phyloP scores from a whole-genome alignment of 2,329 filamentous ascomycete genomes.

The Xylariales sp. region DNA sequence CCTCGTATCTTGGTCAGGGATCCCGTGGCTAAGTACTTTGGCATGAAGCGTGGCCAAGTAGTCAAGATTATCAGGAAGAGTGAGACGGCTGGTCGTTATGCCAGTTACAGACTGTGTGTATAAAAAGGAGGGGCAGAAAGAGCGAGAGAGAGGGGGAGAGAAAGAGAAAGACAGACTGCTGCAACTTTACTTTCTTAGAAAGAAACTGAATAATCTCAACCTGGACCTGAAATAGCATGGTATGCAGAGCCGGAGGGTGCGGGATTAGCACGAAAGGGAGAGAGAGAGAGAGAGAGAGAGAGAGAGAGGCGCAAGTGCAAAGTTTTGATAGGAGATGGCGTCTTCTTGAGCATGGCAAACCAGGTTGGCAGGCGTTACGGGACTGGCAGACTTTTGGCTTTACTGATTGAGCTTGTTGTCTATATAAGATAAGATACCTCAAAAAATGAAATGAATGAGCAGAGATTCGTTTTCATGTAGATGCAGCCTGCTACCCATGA shows the following conservation, averaged over 20 bases:
- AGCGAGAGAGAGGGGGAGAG: conserved; percentile 6
- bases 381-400: conserved; percentile 1
- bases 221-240: no score
- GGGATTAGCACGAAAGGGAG: no score
- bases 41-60: conserved; percentile 85
- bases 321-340: conserved; percentile 16
- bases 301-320: no score
- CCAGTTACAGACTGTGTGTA: conserved; percentile 78
- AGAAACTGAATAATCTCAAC: not conserved
- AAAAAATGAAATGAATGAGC: conserved; percentile 4
- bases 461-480: no score
- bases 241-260: no score
- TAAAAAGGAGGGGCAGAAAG: conserved; percentile 25
- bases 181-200: conserved; percentile 7
- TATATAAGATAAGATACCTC: conserved; percentile 1
- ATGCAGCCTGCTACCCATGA: no score
- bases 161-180: conserved; percentile 9
- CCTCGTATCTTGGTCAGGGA: conserved; percentile 88
- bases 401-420: not conserved
- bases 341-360: conserved; percentile 9
- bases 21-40: conserved; percentile 88
- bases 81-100: conserved; percentile 94
- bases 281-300: no score
- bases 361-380: conserved; percentile 3
- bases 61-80: conserved; percentile 97